Conservation (phyloP, 495 filamentous ascomycete species). For the Penicillium verhagenii region DNA sequence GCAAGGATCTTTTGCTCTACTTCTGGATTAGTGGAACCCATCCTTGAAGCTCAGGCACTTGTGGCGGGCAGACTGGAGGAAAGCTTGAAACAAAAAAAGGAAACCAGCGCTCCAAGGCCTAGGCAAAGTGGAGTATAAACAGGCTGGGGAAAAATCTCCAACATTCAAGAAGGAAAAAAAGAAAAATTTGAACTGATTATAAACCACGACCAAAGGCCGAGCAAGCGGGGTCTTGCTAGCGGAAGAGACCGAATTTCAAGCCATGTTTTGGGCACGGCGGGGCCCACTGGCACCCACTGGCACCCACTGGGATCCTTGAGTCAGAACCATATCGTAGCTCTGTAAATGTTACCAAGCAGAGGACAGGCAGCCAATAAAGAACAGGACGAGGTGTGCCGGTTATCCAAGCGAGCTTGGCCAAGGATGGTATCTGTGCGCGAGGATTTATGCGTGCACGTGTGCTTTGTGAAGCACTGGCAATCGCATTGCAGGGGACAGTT, state of each 20-base stretch:
- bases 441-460: no score
- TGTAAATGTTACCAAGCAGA: not conserved
- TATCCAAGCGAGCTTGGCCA: conserved; percentile 19
- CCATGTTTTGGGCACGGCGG: not conserved
- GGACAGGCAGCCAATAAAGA: conserved; percentile 14
- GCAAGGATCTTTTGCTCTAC: conserved; percentile 26
- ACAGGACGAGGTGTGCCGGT: conserved; percentile 13
- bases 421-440: conserved; percentile 6
- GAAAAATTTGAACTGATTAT: conserved; percentile 19
- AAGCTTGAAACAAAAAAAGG: not conserved
- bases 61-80: conserved; percentile 1
- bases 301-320: not conserved
- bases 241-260: conserved; percentile 17
- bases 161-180: not conserved
- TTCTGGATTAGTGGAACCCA: conserved; percentile 29
- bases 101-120: not conserved
- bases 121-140: not conserved
- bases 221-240: conserved; percentile 13
- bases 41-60: conserved; percentile 4
- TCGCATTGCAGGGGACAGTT: no score
- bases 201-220: conserved; percentile 12
- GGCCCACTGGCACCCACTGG: conserved; percentile 17
- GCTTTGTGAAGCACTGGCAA: no score
- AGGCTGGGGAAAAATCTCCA: not conserved
- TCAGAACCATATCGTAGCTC: not conserved